Percentiles rank a stretch among this genome's conserved stretches.
phyloP scores from a whole-genome alignment of 805 yeast genomes.

The Candida gorgasii region DNA sequence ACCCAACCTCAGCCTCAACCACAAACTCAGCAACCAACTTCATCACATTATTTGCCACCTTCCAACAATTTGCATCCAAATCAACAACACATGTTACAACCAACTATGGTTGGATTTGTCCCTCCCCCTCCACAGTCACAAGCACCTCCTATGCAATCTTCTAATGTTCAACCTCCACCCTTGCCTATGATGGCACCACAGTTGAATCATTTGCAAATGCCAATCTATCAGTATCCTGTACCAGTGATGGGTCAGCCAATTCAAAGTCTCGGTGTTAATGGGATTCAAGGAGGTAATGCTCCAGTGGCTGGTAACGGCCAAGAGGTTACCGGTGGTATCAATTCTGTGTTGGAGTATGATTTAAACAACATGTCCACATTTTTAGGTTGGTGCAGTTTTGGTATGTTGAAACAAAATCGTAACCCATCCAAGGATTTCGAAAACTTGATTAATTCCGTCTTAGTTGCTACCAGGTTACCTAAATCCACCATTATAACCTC shows the following conservation, averaged over 20 bases:
- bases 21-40: constrained; percentile 12
- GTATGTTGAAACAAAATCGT: constrained; percentile 56
- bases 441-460: constrained; percentile 61
- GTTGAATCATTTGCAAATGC: constrained; percentile 8
- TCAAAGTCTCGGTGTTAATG: neutral
- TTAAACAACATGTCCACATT: constrained; percentile 77
- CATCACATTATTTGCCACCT: constrained; percentile 19
- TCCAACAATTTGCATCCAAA: constrained; percentile 2
- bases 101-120: constrained; percentile 18
- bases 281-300: neutral
- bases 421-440: constrained; percentile 53
- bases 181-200: constrained; percentile 8
- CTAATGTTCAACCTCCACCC: neutral
- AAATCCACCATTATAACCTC: constrained; percentile 78
- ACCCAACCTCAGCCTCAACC: constrained; percentile 1
- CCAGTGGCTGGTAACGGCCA: constrained; percentile 7
- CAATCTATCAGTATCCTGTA: constrained; percentile 8
- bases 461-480: constrained; percentile 87
- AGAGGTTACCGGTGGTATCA: constrained; percentile 66
- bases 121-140: constrained; percentile 16
- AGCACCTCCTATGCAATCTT: neutral
- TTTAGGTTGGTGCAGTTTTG: constrained; percentile 69
- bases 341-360: constrained; percentile 77
- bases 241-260: constrained; percentile 4
- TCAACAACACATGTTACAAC: constrained; percentile 12